phyloP scores from a whole-genome alignment of 2,329 filamentous ascomycete genomes.

The Penicillium sp. region DNA sequence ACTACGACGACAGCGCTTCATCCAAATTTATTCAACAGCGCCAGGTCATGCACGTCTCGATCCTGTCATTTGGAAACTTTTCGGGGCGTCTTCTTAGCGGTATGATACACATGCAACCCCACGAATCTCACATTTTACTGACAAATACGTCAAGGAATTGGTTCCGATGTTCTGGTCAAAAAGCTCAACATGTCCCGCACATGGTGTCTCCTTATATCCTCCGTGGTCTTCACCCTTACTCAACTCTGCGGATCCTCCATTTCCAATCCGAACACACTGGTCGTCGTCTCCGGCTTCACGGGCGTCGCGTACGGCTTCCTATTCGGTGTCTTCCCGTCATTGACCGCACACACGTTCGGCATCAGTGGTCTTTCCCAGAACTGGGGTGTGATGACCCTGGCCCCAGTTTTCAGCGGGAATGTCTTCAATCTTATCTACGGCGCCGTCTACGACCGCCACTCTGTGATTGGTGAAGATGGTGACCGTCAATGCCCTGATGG shows the following conservation, averaged over 20 bases:
- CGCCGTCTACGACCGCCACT: slow-evolving; percentile 73
- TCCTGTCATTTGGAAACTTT: slow-evolving; percentile 86
- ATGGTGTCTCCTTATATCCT: slow-evolving; percentile 82
- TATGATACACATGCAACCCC: slow-evolving; percentile 39
- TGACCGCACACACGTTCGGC: slow-evolving; percentile 85
- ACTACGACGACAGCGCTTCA: slow-evolving; percentile 68
- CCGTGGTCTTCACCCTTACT: slow-evolving; percentile 69
- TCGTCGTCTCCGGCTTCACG: slow-evolving; percentile 73
- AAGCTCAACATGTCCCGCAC: slow-evolving; percentile 72
- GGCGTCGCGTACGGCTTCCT: slow-evolving; percentile 89
- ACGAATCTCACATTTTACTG: not conserved
- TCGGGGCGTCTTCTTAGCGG: slow-evolving; percentile 71
- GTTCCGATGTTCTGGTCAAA: slow-evolving; percentile 85
- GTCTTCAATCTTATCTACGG: slow-evolving; percentile 93
- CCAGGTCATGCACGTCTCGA: slow-evolving; percentile 89
- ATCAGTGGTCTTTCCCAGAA: slow-evolving; percentile 86
- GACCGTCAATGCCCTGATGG: slow-evolving; percentile 72
- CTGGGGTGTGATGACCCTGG: slow-evolving; percentile 91
- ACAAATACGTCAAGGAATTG: slow-evolving; percentile 56
- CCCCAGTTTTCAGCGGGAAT: slow-evolving; percentile 81
- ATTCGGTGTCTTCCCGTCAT: slow-evolving; percentile 88
- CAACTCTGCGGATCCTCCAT: slow-evolving; percentile 73
- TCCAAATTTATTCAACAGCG: slow-evolving; percentile 70
- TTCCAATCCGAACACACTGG: slow-evolving; percentile 69
- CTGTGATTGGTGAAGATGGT: slow-evolving; percentile 61